Percentiles rank a stretch among this genome's conserved stretches.
phyloP scores from a whole-genome alignment of 2,329 filamentous ascomycete species.

The Fusarium albosuccineum region DNA sequence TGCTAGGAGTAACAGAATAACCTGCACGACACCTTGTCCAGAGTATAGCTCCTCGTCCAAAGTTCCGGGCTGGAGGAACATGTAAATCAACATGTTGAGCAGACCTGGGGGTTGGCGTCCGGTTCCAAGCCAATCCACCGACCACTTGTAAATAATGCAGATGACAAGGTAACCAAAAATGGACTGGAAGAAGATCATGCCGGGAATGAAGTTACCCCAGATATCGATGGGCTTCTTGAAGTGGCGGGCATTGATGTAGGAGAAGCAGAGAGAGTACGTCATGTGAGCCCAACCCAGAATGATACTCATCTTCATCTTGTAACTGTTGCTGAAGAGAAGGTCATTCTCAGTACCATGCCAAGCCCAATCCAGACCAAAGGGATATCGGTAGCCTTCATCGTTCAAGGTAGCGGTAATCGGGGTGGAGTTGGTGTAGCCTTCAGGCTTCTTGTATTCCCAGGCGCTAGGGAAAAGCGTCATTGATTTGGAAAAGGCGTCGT shows the following conservation, averaged over 20 bases:
- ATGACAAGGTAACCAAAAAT: constrained; percentile 98
- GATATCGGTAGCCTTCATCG: constrained; percentile 82
- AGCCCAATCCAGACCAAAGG: constrained; percentile 94
- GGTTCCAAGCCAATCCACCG: constrained; percentile 79
- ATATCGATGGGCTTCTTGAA: constrained; percentile 97
- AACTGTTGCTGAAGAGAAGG: constrained; percentile 95
- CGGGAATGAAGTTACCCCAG: constrained; percentile 96
- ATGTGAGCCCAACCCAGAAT: constrained; percentile 97
- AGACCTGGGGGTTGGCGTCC: constrained; percentile 83
- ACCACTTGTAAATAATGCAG: constrained; percentile 98
- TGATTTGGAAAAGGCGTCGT: constrained; percentile 95
- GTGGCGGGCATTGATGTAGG: constrained; percentile 92
- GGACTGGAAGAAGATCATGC: constrained; percentile 99
- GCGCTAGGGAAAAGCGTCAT: constrained; percentile 90
- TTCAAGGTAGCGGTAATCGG: constrained; percentile 77
- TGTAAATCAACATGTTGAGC: constrained; percentile 99
- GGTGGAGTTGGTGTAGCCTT: constrained; percentile 74
- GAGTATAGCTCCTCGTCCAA: constrained; percentile 80
- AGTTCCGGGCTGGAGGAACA: constrained; percentile 92
- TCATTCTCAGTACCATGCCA: constrained; percentile 98
- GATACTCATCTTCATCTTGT: constrained; percentile 99
- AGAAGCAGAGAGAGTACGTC: constrained; percentile 96
- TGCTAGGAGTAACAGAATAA: constrained; percentile 83
- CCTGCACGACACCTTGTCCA: constrained; percentile 82
- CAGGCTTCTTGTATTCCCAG: constrained; percentile 83